Evolutionary conservation across 192 early-diverging fungal genomes (phyloP), one percentile per base, ranked within the genome.

Genomic region (Haplosporangium gracile): DNA sequence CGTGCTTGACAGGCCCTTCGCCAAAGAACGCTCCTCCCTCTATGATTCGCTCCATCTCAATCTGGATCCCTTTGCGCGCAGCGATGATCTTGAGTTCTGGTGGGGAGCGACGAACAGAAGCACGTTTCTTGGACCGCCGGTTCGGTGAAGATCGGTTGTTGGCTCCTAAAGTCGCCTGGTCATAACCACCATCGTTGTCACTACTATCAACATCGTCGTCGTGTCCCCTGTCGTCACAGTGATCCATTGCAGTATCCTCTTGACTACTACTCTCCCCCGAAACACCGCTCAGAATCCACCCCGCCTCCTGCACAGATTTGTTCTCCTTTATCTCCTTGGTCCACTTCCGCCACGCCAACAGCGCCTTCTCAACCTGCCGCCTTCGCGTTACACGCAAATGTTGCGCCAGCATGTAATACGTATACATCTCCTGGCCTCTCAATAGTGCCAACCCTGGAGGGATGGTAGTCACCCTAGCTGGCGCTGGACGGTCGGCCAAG

Each of bases 51-150:
- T 34, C 79, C 72, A 86, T 86, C 36, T 76, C 79, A 5, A 29
- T 40, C 65, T 81, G 71, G 24, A 86, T 72, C 22, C 84, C 84
- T 26, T 81, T 81, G 70, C 34, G 68, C 4, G 84, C 84, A n/a
- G 29, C 60, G 1, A 77, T 65, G 2, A 86, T 57, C 24, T 76
- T 73, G 20, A 86, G 53, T 18, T 74, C 32, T 2, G 82, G 82
- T 16, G n/a, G 71, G 13, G 39, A 45, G 7, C 38, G 38, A 18
- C 42, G 39, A 24, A 6, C 16, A 39, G 34, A 18, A 22, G 34
- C 16, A 24, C 51, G 34, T 29, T 40, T 40, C 60, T 38, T 38
- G 38, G 26, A 29, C 26, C 29, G 60, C 13, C 51, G 8, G 40
- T 15, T 34, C 29, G 22, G 15, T 5, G 16, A 51, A 51, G 49